Conservation (phyloP, 192 early-diverging fungal species). For the Gaertneriomyces semiglobifer region DNA sequence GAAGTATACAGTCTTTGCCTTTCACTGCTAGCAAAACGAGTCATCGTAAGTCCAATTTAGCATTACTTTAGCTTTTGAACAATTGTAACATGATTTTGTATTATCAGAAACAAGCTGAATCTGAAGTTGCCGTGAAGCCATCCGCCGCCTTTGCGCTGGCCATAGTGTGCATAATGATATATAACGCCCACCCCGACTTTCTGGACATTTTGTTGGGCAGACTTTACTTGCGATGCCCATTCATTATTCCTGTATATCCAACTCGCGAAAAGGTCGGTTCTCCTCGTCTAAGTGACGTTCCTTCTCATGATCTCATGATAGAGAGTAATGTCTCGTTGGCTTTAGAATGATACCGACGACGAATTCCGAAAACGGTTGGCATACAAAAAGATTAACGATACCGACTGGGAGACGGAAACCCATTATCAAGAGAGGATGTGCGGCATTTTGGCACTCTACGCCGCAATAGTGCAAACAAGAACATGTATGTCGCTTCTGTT, state of each 20-base stretch:
- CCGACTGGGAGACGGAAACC: constrained; percentile 52
- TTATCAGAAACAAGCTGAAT: constrained; percentile 63
- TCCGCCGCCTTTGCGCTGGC: constrained; percentile 65
- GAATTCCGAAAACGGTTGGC: constrained; percentile 42
- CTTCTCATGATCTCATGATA: neutral
- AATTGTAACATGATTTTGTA: too few relatives aligned
- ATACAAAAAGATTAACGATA: constrained; percentile 37
- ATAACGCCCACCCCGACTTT: constrained; percentile 54
- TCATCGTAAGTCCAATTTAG: constrained; percentile 46
- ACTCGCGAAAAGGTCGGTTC: constrained; percentile 40
- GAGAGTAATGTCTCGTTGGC: neutral
- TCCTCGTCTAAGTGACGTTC: neutral
- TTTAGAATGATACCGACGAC: constrained; percentile 38
- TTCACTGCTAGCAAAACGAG: constrained; percentile 53
- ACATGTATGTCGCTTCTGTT: constrained; percentile 28
- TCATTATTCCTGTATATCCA: constrained; percentile 63
- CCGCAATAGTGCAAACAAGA: constrained; percentile 60
- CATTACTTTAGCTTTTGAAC: neutral
- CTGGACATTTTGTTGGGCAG: constrained; percentile 60
- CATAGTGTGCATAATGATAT: constrained; percentile 57
- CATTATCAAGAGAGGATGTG: constrained; percentile 64
- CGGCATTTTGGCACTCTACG: constrained; percentile 67
- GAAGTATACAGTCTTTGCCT: constrained; percentile 29
- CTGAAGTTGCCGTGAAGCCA: constrained; percentile 59
- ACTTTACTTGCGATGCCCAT: constrained; percentile 66